Percentiles rank a stretch among this genome's conserved stretches.
Conservation (phyloP, 225 moss, liverwort and hornwort genomes). For the Physcomitrellopsis africana region DNA sequence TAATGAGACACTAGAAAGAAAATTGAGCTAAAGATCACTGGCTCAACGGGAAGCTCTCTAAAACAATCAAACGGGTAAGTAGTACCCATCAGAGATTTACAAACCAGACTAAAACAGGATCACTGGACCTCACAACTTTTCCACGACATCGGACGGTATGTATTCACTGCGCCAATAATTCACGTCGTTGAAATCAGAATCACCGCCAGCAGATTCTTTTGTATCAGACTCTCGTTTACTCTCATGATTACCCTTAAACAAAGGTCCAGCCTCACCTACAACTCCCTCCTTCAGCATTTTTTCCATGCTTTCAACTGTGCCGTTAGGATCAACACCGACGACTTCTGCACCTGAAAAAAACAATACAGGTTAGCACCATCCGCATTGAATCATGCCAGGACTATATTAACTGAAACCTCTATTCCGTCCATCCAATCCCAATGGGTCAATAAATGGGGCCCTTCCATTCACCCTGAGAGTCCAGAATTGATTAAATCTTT, state of each 20-base stretch:
- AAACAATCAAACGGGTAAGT: conserved; percentile 38
- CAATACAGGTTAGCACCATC: conserved; percentile 4
- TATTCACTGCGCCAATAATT: conserved; percentile 95
- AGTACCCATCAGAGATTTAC: conserved; percentile 46
- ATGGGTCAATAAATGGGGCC: not conserved
- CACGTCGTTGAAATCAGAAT: conserved; percentile 83
- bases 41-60: conserved; percentile 36
- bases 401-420: not conserved
- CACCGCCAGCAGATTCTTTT: conserved; percentile 50
- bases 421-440: not conserved
- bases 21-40: conserved; percentile 36
- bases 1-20: conserved; percentile 48
- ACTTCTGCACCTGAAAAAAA: conserved; percentile 55
- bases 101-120: conserved; percentile 49
- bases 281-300: conserved; percentile 96
- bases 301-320: conserved; percentile 85
- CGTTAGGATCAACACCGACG: conserved; percentile 82
- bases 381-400: not conserved
- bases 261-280: conserved; percentile 84
- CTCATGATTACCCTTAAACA: conserved; percentile 54
- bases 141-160: conserved; percentile 68
- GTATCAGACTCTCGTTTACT: conserved; percentile 38
- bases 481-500: not conserved
- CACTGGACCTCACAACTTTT: conserved; percentile 50
- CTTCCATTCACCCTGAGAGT: not conserved